Base-by-base conservation (phyloP, 805 yeast species). In the Spathaspora boniae region DNA sequence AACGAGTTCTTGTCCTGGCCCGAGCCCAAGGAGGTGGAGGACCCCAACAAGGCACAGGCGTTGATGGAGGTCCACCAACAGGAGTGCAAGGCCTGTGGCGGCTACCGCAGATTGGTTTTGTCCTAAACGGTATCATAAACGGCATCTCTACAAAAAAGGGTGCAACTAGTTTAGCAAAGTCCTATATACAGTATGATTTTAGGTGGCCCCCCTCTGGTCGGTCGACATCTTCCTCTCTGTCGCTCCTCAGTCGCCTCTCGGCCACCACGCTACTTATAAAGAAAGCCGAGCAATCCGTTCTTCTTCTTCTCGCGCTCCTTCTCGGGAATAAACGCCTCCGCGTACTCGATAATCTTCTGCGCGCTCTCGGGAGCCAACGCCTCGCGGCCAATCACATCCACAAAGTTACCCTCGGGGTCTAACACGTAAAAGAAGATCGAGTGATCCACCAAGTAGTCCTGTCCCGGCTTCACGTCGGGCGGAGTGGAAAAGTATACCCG, bases 401-500 rank as follows among this genome's bases (percentile, higher is more conserved):
- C 84, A 54, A 87, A 93, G 54, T 86, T 79, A 31, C 98, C 98
- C 56, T 93, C 96, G n/a, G 96, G 89, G 57, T 93, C 98, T 97
- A 93, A 91, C 50, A 93, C 68, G 54, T 93, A 93, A 64, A 91
- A 91, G 76, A 93, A 93, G 40, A 93, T 88, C 3, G 98, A 91
- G 62, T 93, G 98, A 56, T 93, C 98, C 21, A 93, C 98, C 42
- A 93, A 70, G 56, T 93, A 93, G 50, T 93, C 96, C 61, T 93
- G 95, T 14, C 97, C 98, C 0, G 95, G 93, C 56, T 88, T 86
- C 31, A 93, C 82, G 54, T 87, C 78, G 17, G 89, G 85, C 3
- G 98, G 98, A 1, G 98, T 93, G n/a, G 96, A 86, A 61, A 93
- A 93, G 61, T 93, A 93, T 9, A 93, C 98, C 47, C 98, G 74